Percentiles rank a stretch among this genome's conserved stretches.
phyloP scores from a whole-genome alignment of 306 rosid genomes.

The Mucuna pruriens region DNA sequence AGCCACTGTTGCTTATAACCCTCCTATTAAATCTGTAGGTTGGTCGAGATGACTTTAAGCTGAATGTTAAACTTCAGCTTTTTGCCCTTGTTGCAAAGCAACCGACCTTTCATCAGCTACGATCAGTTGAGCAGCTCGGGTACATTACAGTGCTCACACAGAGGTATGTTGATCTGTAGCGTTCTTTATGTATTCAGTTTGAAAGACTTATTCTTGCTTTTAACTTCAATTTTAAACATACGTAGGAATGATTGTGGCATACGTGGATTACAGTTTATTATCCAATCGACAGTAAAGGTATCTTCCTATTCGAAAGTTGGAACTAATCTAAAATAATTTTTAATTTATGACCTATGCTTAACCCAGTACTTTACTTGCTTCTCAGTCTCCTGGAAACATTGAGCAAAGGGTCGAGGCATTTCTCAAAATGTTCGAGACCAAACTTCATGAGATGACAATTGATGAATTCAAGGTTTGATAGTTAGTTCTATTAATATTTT shows the following conservation, averaged over 20 bases:
- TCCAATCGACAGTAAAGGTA: slow-evolving; percentile 94
- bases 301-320: neutral
- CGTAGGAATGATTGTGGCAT: slow-evolving; percentile 83
- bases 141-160: slow-evolving; percentile 73
- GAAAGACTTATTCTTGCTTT: slow-evolving; percentile 18
- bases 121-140: slow-evolving; percentile 97
- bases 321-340: slow-evolving; percentile 9
- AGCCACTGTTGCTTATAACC: slow-evolving; percentile 15
- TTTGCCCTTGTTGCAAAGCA: slow-evolving; percentile 85
- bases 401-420: slow-evolving; percentile 88
- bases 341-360: slow-evolving; percentile 17
- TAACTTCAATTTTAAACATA: slow-evolving; percentile 32
- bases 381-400: slow-evolving; percentile 77
- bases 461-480: slow-evolving; percentile 88
- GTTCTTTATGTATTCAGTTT: slow-evolving; percentile 7
- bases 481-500: slow-evolving; percentile 5
- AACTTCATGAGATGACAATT: slow-evolving; percentile 71
- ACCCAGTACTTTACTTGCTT: slow-evolving; percentile 31
- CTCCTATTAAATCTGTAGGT: slow-evolving; percentile 59
- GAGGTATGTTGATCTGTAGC: slow-evolving; percentile 57
- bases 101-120: slow-evolving; percentile 95
- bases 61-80: slow-evolving; percentile 95
- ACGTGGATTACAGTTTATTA: slow-evolving; percentile 78
- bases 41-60: slow-evolving; percentile 75
- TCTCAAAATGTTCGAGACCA: slow-evolving; percentile 74